Base-by-base conservation (phyloP, 331 rosid species). In the Arachis monticola region DNA sequence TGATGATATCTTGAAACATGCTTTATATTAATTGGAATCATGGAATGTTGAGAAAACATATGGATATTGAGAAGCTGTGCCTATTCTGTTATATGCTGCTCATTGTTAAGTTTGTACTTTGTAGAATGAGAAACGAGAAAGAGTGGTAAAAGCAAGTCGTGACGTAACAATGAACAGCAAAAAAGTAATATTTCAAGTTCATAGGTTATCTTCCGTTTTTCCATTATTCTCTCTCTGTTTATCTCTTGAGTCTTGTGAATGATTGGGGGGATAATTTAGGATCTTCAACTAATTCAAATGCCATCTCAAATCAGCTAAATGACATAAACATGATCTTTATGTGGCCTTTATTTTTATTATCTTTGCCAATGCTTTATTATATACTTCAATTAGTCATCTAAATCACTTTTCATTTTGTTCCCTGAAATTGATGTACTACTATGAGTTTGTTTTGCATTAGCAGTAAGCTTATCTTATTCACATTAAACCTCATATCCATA, bases 171-270 rank as follows among this genome's bases (percentile, higher is more conserved):
- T 77, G 85, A 90, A 94, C 86, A 94, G 99, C 88, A 94, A 94
- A 85, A 94, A 94, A 55, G 97, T 94, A 80, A 94, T 94, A 76
- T 94, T 94, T 76, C 98, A 94, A 79, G 98, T 94, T 68, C 99
- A 94, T 83, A 90, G 99, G 99, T 91, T 73, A 80, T 5, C 31
- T 52, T 10, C 14, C 8, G 6, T 32, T 31, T 60, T n/a, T 66
- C 22, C 12, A 17, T 30, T 17, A 22, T 64, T 22, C 48, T 35
- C 74, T 41, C 65, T 17, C 10, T 22, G 12, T 44, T 13, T 56
- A 17, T 35, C 8, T 35, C 5, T 8, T 10, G 14, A 14, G 22
- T 63, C 9, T 47, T 6, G 14, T 22, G 6, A 8, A 45, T 76
- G 14, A 40, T 41, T 5, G 61, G 27, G 27, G 27, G 27, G 27